A percentile compares a stretch with the other conserved stretches of the same genome.
phyloP scores from a whole-genome alignment of 2,329 filamentous ascomycete genomes.

The Magnaporthiopsis incrustans region DNA sequence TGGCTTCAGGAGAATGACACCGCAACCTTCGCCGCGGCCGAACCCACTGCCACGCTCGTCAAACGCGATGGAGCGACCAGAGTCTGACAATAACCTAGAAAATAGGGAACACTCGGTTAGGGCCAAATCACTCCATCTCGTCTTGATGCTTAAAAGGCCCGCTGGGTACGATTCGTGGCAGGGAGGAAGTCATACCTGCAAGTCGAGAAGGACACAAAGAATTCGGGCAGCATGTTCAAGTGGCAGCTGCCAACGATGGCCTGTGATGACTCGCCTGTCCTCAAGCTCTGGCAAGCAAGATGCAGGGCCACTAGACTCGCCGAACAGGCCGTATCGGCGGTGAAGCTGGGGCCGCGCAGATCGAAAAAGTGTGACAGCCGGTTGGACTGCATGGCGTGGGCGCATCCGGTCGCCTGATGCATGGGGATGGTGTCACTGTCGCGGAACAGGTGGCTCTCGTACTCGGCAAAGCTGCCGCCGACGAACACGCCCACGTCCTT shows the following conservation, averaged over 20 bases:
- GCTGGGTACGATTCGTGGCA: not conserved
- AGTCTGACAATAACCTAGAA: slow-evolving; percentile 39
- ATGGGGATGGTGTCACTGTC: slow-evolving; percentile 16
- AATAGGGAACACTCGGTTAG: not conserved
- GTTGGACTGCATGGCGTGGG: slow-evolving; percentile 45
- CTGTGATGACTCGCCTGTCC: slow-evolving; percentile 34
- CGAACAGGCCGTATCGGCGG: slow-evolving; percentile 45
- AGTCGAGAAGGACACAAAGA: slow-evolving; percentile 36
- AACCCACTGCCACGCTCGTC: slow-evolving; percentile 42
- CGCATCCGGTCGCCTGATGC: slow-evolving; percentile 27
- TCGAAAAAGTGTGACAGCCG: slow-evolving; percentile 49
- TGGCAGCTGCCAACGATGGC: slow-evolving; percentile 41
- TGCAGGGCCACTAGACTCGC: slow-evolving; percentile 42
- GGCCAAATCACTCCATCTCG: slow-evolving; percentile 17
- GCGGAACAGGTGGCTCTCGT: slow-evolving; percentile 12
- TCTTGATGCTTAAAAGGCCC: not conserved
- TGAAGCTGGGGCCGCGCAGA: slow-evolving; percentile 43
- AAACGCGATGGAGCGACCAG: slow-evolving; percentile 43
- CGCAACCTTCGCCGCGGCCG: slow-evolving; percentile 52
- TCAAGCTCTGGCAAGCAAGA: slow-evolving; percentile 39
- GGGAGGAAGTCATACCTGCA: slow-evolving; percentile 26
- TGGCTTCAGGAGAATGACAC: slow-evolving; percentile 47
- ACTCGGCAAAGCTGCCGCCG: slow-evolving; percentile 30
- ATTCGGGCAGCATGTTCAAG: slow-evolving; percentile 39
- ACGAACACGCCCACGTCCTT: slow-evolving; percentile 41